These are phyloP conservation scores for Exophiala sp. DNA, from an alignment of 2,329 filamentous ascomycete genomes.

Conservation along the genomic window DNA sequence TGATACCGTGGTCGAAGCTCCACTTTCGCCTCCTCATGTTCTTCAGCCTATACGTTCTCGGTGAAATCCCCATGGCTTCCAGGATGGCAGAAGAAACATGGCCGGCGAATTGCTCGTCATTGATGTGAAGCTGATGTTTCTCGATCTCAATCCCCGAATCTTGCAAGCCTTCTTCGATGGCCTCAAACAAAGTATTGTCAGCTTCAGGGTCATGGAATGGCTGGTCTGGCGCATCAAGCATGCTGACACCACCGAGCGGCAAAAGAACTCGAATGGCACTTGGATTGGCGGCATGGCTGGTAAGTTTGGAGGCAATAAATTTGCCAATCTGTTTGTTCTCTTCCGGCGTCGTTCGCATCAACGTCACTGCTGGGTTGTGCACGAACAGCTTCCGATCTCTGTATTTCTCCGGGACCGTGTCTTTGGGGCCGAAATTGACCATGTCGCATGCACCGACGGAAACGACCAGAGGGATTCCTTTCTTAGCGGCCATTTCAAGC, in stretches of 20 bases:
- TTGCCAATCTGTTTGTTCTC: conserved; percentile 53
- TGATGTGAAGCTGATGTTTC: conserved; percentile 49
- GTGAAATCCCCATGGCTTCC: conserved; percentile 27
- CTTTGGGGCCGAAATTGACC: conserved; percentile 57
- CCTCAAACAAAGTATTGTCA: conserved; percentile 44
- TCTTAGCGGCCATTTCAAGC: conserved; percentile 52
- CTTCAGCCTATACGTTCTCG: conserved; percentile 23
- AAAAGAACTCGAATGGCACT: conserved; percentile 52
- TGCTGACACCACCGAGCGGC: conserved; percentile 56
- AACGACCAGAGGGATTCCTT: conserved; percentile 54
- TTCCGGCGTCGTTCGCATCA: conserved; percentile 57
- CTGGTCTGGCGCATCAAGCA: conserved; percentile 50
- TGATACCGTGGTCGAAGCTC: conserved; percentile 28
- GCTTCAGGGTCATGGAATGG: conserved; percentile 50
- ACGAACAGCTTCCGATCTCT: conserved; percentile 49
- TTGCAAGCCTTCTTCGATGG: conserved; percentile 46
- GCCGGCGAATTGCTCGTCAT: conserved; percentile 48
- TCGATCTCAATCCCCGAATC: conserved; percentile 47
- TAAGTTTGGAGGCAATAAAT: conserved; percentile 53
- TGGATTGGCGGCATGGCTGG: conserved; percentile 35
- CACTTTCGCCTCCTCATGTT: conserved; percentile 26
- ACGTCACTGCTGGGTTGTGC: conserved; percentile 61
- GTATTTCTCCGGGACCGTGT: conserved; percentile 53
- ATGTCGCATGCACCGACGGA: conserved; percentile 55
- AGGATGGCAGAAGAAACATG: conserved; percentile 25